Conservation (phyloP, 1,284 basidiomycete genomes). For the Pseudozyma thailandica region DNA sequence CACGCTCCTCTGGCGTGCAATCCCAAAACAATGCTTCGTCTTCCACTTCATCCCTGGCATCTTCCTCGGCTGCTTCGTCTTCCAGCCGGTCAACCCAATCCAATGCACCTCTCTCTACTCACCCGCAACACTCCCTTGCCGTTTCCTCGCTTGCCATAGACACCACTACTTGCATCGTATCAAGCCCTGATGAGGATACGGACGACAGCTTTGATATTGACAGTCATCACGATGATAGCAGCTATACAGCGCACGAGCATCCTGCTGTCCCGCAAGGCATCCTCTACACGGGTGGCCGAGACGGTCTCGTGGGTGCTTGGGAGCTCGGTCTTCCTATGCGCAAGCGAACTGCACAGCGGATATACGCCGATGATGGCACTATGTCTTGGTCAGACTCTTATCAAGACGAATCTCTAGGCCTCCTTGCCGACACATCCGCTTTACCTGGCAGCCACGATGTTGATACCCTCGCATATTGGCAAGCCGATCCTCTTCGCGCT, state of each 20-base stretch:
- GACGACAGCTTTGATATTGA: constrained; percentile 9
- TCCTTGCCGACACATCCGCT: constrained; percentile 30
- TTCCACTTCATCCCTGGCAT: constrained; percentile 13
- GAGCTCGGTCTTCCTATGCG: constrained; percentile 81
- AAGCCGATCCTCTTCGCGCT: constrained; percentile 43
- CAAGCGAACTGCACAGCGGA: constrained; percentile 42
- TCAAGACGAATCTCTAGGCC: constrained; percentile 24
- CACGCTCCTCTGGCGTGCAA: neutral
- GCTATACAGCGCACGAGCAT: neutral
- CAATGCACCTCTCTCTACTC: constrained; percentile 19
- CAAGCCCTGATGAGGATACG: neutral
- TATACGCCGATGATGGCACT: constrained; percentile 11
- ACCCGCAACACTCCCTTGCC: constrained; percentile 61
- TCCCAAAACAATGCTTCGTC: constrained; percentile 6
- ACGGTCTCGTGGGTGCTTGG: constrained; percentile 91
- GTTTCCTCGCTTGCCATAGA: constrained; percentile 63
- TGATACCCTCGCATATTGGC: constrained; percentile 34
- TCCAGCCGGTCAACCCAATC: constrained; percentile 19
- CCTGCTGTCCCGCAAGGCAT: constrained; percentile 79
- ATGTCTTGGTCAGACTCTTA: constrained; percentile 8
- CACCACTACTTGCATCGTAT: constrained; percentile 47
- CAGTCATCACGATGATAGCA: constrained; percentile 1
- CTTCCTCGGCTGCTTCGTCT: constrained; percentile 8
- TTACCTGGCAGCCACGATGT: constrained; percentile 9
- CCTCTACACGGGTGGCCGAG: constrained; percentile 89